Percentiles rank a stretch among this genome's conserved stretches.
These are phyloP conservation scores for Trifolium repens DNA, from an alignment of 306 rosid species.

Conservation along the genomic window DNA sequence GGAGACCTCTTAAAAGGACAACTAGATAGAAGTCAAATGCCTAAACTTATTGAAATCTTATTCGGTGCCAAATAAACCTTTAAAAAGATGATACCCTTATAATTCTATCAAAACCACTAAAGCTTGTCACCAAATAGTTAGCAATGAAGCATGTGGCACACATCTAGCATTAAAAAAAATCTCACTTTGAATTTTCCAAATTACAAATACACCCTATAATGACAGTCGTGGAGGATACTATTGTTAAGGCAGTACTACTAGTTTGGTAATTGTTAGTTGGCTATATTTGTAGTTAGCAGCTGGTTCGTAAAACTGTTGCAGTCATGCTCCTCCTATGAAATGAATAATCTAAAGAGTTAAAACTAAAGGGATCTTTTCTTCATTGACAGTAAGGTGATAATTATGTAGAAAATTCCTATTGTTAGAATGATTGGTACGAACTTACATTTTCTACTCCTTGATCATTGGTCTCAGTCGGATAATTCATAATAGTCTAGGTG, in stretches of 20 bases:
- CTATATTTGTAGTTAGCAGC: slow-evolving; percentile 10
- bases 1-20: neutral
- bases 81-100: neutral
- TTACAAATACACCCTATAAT: neutral
- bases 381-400: neutral
- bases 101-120: neutral
- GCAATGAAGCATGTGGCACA: neutral
- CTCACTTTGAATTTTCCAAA: neutral
- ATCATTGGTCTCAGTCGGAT: neutral
- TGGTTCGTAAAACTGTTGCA: slow-evolving; percentile 12
- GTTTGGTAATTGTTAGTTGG: slow-evolving; percentile 3
- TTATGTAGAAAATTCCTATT: neutral
- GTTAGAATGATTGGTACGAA: slow-evolving; percentile 9
- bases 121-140: neutral
- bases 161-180: neutral
- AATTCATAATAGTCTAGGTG: slow-evolving; percentile 4
- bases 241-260: neutral
- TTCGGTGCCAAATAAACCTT: neutral
- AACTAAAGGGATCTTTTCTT: neutral
- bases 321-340: neutral
- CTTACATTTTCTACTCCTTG: neutral
- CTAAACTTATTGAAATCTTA: neutral
- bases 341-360: neutral
- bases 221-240: neutral
- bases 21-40: neutral